Conservation (phyloP, 331 rosid genomes). For the Quercus tomentella region DNA sequence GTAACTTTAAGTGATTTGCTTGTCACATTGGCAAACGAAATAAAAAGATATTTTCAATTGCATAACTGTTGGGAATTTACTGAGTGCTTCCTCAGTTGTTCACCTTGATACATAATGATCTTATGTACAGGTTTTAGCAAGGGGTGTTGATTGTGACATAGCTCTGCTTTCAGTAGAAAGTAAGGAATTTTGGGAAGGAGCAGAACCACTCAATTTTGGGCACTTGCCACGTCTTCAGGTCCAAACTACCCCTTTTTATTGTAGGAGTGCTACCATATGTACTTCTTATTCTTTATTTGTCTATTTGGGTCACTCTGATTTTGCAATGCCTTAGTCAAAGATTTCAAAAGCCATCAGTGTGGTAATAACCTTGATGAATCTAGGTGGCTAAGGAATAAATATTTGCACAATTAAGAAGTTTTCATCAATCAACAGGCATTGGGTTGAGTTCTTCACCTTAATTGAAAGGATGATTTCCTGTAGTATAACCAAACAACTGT, state of each 20-base stretch:
- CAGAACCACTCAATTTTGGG: constrained; percentile 78
- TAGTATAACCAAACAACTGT: neutral
- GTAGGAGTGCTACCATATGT: neutral
- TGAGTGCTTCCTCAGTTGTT: neutral
- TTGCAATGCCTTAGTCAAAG: neutral
- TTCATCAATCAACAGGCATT: neutral
- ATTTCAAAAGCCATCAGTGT: neutral
- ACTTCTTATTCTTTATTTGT: neutral
- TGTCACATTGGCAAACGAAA: neutral
- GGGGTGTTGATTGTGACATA: constrained; percentile 91
- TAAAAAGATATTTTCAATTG: neutral
- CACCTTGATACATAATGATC: constrained; percentile 20
- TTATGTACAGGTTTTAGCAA: constrained; percentile 82
- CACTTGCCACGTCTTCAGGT: constrained; percentile 98
- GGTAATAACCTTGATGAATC: constrained; percentile 3
- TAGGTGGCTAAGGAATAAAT: constrained; percentile 13
- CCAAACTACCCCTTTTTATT: constrained; percentile 17
- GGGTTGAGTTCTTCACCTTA: constrained; percentile 6
- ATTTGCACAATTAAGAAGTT: neutral
- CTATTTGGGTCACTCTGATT: neutral
- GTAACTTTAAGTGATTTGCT: neutral
- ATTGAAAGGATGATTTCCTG: constrained; percentile 19
- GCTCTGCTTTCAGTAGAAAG: constrained; percentile 97
- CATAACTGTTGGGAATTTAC: neutral
- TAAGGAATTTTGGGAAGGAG: constrained; percentile 89